Evolutionary conservation across 768 basidiomycete genomes (phyloP), one percentile per base, ranked within the genome.

Genomic region (Pleurotus ostreatus): DNA sequence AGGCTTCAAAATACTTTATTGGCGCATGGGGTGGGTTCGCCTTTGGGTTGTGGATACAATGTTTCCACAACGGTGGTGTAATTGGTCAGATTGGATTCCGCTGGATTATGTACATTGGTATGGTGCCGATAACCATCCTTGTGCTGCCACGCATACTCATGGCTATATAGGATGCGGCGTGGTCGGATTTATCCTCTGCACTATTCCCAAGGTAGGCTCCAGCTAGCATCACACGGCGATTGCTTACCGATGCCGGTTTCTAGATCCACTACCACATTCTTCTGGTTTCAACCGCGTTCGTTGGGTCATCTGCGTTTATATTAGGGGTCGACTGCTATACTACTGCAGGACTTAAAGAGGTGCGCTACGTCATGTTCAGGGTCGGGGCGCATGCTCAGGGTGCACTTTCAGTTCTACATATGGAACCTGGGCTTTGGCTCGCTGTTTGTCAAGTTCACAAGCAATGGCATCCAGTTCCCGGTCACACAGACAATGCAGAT

Each of bases 241-340:
- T 60, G 44, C 23, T 13, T 59, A 56, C 62, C 55, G 51, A 23
- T 59, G 55, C 48, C 55, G 46, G 55, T 22, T 40, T 55, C 54
- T 62, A 81, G 78, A 77, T 92, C 61, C 92, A 95, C 70, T 91
- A 92, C 72, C 89, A 93, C 68, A 77, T 94, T 65, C 73, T 97
- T 55, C 84, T 98, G 63, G 73, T 89, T 52, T 87, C 91, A 57
- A 96, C 94, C 40, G 89, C 94, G 45, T 81, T 92, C 63, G 92
- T 97, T 60, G 95, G 95, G 5, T 86, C 94, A 22, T 88, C 88
- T 16, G 88, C 93, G 0, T 88, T 97, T 69, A 92, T 94, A 56
- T 77, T 98, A 12, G 96, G 96, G 16, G 84, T 97, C 39, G 95
- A 98, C 70, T 97, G 95, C 68, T 97, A 85, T 69, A 90, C 93